Conservation (phyloP, 75 land plant species). For the Pseudotsuga menziesii region DNA sequence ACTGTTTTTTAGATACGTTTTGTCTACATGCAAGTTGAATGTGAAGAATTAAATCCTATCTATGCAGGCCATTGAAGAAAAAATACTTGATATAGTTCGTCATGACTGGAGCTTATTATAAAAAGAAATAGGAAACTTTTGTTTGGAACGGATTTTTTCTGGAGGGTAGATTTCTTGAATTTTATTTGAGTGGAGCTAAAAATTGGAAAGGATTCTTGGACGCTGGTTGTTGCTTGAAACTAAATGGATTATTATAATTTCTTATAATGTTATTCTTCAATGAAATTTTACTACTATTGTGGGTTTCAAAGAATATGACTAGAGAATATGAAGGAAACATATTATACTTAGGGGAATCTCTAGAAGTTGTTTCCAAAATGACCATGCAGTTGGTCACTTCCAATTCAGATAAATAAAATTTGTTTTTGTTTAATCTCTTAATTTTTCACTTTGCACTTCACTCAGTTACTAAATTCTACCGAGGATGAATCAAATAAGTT, state of each 20-base stretch:
- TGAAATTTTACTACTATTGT: neutral
- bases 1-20: no score
- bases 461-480: no score
- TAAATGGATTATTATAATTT: neutral
- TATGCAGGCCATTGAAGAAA: constrained; percentile 83
- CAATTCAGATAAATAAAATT: no score
- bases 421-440: no score
- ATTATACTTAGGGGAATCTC: no score
- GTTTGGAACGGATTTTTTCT: constrained; percentile 82
- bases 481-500: no score
- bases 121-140: constrained; percentile 91
- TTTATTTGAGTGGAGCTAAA: no score
- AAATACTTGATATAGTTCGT: constrained; percentile 97
- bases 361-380: no score
- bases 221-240: neutral
- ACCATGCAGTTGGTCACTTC: no score
- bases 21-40: neutral
- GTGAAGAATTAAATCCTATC: neutral
- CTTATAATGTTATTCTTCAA: neutral
- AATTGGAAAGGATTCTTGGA: neutral
- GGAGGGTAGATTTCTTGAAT: constrained; percentile 60
- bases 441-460: no score
- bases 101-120: constrained; percentile 97
- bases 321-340: no score
- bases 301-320: no score